phyloP scores from a whole-genome alignment of 768 basidiomycete species.

The Tulasnella sp. region DNA sequence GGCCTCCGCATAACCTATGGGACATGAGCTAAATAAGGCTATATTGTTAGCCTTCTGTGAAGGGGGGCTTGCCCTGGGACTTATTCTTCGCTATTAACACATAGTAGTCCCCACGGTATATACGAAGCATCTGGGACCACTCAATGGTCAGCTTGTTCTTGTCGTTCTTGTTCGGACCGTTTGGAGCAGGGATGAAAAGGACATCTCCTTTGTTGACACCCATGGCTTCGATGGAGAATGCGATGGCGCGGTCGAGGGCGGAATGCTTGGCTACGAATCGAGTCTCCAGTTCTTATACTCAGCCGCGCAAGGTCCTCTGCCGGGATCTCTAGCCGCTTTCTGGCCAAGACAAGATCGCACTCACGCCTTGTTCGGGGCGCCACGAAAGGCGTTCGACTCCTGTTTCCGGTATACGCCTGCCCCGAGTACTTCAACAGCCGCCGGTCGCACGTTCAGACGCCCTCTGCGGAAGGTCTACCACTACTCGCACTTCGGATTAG shows the following conservation, averaged over 20 bases:
- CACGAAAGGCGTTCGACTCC: too few species aligned
- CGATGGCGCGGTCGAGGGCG: too few species aligned
- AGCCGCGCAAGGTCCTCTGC: too few species aligned
- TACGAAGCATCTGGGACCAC: not conserved
- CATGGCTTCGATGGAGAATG: not conserved
- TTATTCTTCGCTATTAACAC: constrained; percentile 5
- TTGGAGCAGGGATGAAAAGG: constrained; percentile 1
- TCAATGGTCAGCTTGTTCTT: not conserved
- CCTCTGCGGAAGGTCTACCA: not conserved
- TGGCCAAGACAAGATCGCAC: too few species aligned
- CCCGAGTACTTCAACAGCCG: not conserved
- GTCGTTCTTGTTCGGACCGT: not conserved
- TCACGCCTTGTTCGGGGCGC: too few species aligned
- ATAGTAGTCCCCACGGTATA: not conserved
- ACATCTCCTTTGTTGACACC: not conserved
- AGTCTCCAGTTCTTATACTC: too few species aligned
- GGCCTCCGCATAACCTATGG: not conserved
- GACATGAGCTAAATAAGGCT: not conserved
- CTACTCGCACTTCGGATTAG: not conserved
- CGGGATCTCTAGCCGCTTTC: too few species aligned
- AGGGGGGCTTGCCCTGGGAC: not conserved
- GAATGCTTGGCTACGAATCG: too few species aligned
- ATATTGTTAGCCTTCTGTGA: not conserved
- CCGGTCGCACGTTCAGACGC: not conserved
- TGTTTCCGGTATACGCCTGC: not conserved